These are phyloP conservation scores for Boletus tylopilopsis DNA, from an alignment of 768 basidiomycete species.

Conservation along the genomic window DNA sequence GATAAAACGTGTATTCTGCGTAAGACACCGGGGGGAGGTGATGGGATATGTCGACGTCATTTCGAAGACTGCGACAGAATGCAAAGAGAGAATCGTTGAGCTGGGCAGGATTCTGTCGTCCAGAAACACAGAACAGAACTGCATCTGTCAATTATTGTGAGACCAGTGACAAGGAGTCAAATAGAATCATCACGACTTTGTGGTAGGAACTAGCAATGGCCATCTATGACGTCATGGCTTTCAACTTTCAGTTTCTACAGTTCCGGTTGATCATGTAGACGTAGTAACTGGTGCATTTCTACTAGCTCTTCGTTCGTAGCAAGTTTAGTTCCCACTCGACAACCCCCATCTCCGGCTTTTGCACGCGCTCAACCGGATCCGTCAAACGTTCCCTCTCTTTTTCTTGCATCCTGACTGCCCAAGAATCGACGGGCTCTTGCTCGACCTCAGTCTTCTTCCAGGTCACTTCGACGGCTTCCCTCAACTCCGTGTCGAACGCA, in stretches of 20 bases:
- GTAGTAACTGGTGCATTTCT: too few relatives aligned
- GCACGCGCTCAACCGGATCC: constrained; percentile 51
- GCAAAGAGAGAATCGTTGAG: neutral
- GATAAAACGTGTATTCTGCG: neutral
- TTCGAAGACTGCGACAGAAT: neutral
- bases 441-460: constrained; percentile 47
- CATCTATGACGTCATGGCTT: too few relatives aligned
- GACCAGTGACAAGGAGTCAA: too few relatives aligned
- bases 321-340: constrained; percentile 24
- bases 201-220: too few relatives aligned
- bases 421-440: constrained; percentile 37
- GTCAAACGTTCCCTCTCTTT: constrained; percentile 42
- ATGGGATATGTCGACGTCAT: neutral
- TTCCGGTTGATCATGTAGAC: too few relatives aligned
- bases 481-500: constrained; percentile 55
- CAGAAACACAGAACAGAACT: neutral
- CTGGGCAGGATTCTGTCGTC: neutral
- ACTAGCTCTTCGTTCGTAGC: constrained; percentile 11
- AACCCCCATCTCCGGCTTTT: constrained; percentile 40
- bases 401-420: constrained; percentile 54
- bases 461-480: constrained; percentile 55
- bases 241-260: too few relatives aligned
- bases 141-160: neutral
- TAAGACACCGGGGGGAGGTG: neutral
- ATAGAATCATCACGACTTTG: too few relatives aligned